These are phyloP conservation scores for Umbelopsis sp. DNA, from an alignment of 192 early-diverging fungal species.

Conservation along the genomic window DNA sequence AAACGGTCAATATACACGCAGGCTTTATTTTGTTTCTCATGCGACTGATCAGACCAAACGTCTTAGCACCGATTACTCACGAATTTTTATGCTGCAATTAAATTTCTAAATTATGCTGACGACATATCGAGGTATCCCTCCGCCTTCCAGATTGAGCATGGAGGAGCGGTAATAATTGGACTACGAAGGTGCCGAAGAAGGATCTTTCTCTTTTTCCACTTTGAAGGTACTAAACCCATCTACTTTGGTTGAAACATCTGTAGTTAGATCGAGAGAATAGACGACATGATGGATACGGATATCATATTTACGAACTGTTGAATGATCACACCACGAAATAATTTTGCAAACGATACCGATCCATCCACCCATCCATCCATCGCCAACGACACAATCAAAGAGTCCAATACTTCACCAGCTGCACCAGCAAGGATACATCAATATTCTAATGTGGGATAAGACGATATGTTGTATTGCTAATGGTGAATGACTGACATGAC, in stretches of 20 bases:
- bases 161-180: background rate
- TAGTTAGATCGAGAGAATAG: background rate
- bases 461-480: background rate
- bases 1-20: too few species aligned
- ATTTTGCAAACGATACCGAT: background rate
- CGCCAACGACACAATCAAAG: background rate
- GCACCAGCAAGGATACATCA: background rate
- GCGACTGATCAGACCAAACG: background rate
- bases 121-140: background rate
- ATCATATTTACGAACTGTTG: background rate
- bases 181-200: background rate
- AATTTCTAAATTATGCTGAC: background rate
- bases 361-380: slow-evolving; percentile 19
- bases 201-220: slow-evolving; percentile 11
- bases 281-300: background rate
- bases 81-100: background rate
- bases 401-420: background rate
- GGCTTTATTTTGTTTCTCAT: too few species aligned
- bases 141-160: background rate
- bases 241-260: background rate
- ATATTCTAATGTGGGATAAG: background rate
- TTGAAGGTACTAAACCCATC: slow-evolving; percentile 2
- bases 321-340: background rate
- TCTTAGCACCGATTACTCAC: too few species aligned
- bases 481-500: too few species aligned